Percentiles rank a stretch among this genome's conserved stretches.
These are phyloP conservation scores for Pyrenochaeta sp. DNA, from an alignment of 2,329 filamentous ascomycete species.

Conservation along the genomic window DNA sequence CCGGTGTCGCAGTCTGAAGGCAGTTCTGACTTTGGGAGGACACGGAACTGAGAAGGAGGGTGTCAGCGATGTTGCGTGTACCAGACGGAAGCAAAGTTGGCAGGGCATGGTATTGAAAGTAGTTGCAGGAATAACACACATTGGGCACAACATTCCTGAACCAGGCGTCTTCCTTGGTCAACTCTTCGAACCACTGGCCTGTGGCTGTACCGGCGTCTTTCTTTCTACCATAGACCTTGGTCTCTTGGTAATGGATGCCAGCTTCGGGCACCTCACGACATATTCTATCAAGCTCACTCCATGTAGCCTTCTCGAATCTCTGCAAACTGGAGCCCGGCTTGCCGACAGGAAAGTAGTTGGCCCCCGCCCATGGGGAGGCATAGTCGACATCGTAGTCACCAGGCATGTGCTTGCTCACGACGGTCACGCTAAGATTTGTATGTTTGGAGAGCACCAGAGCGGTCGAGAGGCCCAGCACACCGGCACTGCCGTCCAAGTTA, in stretches of 20 bases:
- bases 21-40: conserved; percentile 65
- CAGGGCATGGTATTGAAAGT: not conserved
- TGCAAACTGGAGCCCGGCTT: conserved; percentile 51
- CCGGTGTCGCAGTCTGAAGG: conserved; percentile 73
- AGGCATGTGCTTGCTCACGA: conserved; percentile 88
- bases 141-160: conserved; percentile 76
- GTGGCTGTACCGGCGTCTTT: conserved; percentile 67
- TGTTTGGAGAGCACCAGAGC: conserved; percentile 68
- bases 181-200: conserved; percentile 70
- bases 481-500: conserved; percentile 59
- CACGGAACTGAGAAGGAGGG: conserved; percentile 61
- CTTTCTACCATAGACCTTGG: conserved; percentile 67
- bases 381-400: conserved; percentile 94
- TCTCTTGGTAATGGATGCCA: conserved; percentile 77
- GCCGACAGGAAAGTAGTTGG: conserved; percentile 70
- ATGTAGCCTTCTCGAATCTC: conserved; percentile 55
- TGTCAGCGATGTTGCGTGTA: conserved; percentile 3
- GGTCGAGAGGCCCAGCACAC: conserved; percentile 72
- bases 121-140: conserved; percentile 49
- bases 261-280: conserved; percentile 74
- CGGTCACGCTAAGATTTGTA: conserved; percentile 67
- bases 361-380: conserved; percentile 86
- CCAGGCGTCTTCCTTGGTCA: conserved; percentile 76
- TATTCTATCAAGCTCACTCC: conserved; percentile 54
- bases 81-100: not conserved